Evolutionary conservation across 208 protist genomes (phyloP), one percentile per base, ranked within the genome.

Genomic region (Trypanosoma theileri): DNA sequence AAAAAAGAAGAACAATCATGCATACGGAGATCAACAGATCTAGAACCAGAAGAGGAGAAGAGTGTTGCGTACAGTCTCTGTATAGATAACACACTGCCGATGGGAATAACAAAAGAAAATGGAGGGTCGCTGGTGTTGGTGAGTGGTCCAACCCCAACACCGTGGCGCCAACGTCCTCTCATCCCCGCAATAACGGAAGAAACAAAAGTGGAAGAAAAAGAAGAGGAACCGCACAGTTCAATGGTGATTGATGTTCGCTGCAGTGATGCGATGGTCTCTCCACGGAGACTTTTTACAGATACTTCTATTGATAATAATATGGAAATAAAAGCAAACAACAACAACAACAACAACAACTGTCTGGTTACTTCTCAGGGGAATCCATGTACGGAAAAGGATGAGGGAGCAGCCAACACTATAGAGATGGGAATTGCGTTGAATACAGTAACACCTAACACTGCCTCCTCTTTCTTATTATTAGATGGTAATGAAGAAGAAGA

Each of bases 91-190:
- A 9, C 16, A 12, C 11, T 17, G 16, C 16, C 2, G 16, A 14
- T 48, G 16, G 44, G 10, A 48, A 48, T 48, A 48, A 11, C 16
- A 17, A 48, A 17, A 48, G 4, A 48, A n/a, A 41, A 50, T 21
- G 51, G 31, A 9, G 60, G 24, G 17, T 85, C 85, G n/a, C 62
- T 87, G 69, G 60, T 85, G 64, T 71, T 90, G 13, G 81, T 85
- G 7, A 75, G 60, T 45, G 85, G 81, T 19, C 70, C 63, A 0
- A 87, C 85, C 0, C 85, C 79, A 24, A 82, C 85, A 0, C 79
- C 79, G 13, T 77, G 81, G 42, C 85, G 79, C 10, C 44, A 66
- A 22, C 69, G 70, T 26, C 26, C 69, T 46, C 26, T 24, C 17
- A 51, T 52, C 11, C 2, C 19, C 14, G 35, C 42, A 22, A 16